Evolutionary conservation across 371 early-diverging fungal genomes (phyloP).

Genomic region (Mortierella sp.): DNA sequence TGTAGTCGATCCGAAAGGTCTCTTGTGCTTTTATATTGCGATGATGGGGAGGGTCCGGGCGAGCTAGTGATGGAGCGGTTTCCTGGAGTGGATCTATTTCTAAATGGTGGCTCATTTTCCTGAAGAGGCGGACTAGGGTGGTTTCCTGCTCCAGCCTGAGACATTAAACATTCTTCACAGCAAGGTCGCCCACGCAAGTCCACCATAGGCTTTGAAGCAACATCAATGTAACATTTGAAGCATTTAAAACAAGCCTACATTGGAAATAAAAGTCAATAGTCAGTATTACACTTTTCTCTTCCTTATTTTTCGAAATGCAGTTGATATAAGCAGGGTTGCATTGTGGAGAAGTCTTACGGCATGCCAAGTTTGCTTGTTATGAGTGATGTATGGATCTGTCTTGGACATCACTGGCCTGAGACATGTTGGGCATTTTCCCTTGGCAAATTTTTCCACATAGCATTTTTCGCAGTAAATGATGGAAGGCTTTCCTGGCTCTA

Average conservation of each 20-base stretch:
- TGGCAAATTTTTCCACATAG: constrained; percentile 50
- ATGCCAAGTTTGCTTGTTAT: constrained; percentile 63
- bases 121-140: constrained; percentile 16
- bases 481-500: constrained; percentile 39
- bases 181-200: constrained; percentile 71
- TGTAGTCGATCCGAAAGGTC: constrained; percentile 6
- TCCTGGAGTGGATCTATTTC: constrained; percentile 12
- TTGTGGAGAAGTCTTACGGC: constrained; percentile 25
- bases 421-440: constrained; percentile 58
- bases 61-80: constrained; percentile 32
- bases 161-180: constrained; percentile 75
- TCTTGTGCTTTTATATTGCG: background rate
- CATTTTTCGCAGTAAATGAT: constrained; percentile 54
- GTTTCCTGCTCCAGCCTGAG: constrained; percentile 56
- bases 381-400: constrained; percentile 62
- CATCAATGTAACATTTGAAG: constrained; percentile 59
- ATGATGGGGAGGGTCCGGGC: constrained; percentile 26
- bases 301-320: no score
- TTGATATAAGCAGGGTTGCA: no score
- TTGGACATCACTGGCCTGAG: constrained; percentile 58
- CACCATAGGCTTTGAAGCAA: constrained; percentile 66
- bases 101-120: constrained; percentile 19
- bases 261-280: background rate
- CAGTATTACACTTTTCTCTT: background rate
- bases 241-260: constrained; percentile 56